These are phyloP conservation scores for Saccharomycopsis sp. DNA, from an alignment of 805 yeast species.

Conservation along the genomic window DNA sequence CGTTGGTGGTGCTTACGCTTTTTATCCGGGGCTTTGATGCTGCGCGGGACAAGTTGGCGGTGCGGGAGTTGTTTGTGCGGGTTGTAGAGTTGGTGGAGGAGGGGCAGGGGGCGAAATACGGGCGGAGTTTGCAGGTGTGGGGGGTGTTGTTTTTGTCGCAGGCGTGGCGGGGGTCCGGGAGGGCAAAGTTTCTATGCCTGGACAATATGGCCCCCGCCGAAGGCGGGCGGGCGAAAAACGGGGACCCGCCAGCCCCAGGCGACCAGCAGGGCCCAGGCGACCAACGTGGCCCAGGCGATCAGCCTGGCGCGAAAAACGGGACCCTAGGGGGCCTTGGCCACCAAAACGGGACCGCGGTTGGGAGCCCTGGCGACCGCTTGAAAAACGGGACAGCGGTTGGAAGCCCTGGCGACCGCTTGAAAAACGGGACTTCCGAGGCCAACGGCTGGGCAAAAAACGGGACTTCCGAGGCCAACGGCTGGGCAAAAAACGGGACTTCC, in stretches of 20 bases:
- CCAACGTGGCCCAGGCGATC: too few relatives aligned
- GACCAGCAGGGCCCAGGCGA: too few relatives aligned
- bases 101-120: constrained; percentile 1
- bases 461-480: too few relatives aligned
- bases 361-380: too few relatives aligned
- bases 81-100: constrained; percentile 15
- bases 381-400: too few relatives aligned
- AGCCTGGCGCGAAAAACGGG: neutral
- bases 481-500: too few relatives aligned
- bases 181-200: constrained; percentile 60
- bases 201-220: neutral
- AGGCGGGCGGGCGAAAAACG: too few relatives aligned
- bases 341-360: too few relatives aligned
- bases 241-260: too few relatives aligned
- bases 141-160: constrained; percentile 73
- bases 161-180: constrained; percentile 63
- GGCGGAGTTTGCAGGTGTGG: constrained; percentile 74
- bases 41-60: constrained; percentile 77
- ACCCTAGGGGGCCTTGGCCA: neutral
- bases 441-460: too few relatives aligned
- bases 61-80: constrained; percentile 54
- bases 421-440: too few relatives aligned
- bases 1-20: constrained; percentile 82
- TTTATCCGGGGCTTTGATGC: constrained; percentile 73
- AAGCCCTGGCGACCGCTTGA: too few relatives aligned